Evolutionary conservation across 805 yeast genomes (phyloP), one percentile per base, ranked within the genome.

Genomic region (Candida berthetii): DNA sequence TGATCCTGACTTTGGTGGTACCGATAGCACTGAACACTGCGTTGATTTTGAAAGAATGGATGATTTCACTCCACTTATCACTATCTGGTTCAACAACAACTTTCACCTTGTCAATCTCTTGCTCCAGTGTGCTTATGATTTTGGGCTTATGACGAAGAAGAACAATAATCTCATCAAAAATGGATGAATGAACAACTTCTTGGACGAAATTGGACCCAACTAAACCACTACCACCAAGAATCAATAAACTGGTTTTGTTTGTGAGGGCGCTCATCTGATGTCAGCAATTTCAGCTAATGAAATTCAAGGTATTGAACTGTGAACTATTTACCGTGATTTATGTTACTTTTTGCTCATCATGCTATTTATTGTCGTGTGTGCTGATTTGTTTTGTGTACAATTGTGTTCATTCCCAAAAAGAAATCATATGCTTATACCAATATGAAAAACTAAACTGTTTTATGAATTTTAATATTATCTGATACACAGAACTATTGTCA

Each of bases 1-100:
- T 91, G 2, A 87, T 93, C 20, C 61, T 69, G 5, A 73, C 80
- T 39, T 72, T 70, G 1, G 91, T 85, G 7, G 95, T 82, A 4
- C 89, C 95, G 52, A 88, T 74, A 1, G 80, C 76, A 3, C 84
- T 75, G 47, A 83, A 75, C 35, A 81, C 65, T 5, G 68, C 64
- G 31, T 52, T 53, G 24, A 42, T 24, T 3, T 28, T 15, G 1
- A 37, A 22, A 7, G 22, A 9, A 3, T 15, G 50, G 46, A 77
- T 62, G 16, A 68, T 37, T 7, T 52, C 54, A 2, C 62, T 59
- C 89, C 91, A 85, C 33, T 70, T 65, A 1, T 50, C 54, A 6
- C 71, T 53, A 47, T 80, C 78, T 7, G 58, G 43, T 36, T 75
- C 78, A 15, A 75, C 62, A 3, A 76, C 50, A 2, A 69, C 43